phyloP scores from a whole-genome alignment of 2,329 filamentous ascomycete genomes.

The Lecanoromycetidae sp. region DNA sequence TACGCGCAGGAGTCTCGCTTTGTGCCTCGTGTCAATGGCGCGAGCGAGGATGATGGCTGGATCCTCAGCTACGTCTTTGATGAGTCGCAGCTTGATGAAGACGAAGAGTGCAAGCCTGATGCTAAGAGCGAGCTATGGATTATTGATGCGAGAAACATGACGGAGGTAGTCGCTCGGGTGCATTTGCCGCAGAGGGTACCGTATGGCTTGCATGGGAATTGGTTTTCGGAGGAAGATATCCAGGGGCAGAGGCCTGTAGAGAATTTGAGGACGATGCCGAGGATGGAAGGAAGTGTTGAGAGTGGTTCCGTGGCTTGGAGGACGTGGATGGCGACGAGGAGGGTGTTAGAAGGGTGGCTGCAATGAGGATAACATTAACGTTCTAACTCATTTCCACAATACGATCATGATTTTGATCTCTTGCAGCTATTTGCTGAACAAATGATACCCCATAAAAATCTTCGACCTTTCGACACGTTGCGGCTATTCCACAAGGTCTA shows the following conservation, averaged over 20 bases:
- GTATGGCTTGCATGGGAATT: slow-evolving; percentile 55
- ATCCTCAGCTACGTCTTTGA: slow-evolving; percentile 60
- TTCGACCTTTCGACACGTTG: no score
- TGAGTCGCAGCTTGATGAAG: slow-evolving; percentile 48
- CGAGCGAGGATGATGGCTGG: slow-evolving; percentile 53
- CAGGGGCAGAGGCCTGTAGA: slow-evolving; percentile 28
- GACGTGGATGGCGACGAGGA: slow-evolving; percentile 9
- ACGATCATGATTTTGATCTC: no score
- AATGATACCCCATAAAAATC: no score
- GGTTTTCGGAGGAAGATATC: slow-evolving; percentile 46
- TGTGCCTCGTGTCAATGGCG: slow-evolving; percentile 35
- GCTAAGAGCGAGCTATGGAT: slow-evolving; percentile 55
- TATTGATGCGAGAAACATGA: slow-evolving; percentile 52
- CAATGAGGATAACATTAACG: not conserved
- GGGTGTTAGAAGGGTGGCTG: not conserved
- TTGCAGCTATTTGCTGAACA: no score
- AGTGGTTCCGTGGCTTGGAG: slow-evolving; percentile 2
- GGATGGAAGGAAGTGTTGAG: not conserved
- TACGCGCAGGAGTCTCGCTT: slow-evolving; percentile 59
- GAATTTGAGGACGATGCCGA: slow-evolving; percentile 1
- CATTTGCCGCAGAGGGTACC: slow-evolving; percentile 54
- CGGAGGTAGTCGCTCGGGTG: slow-evolving; percentile 45
- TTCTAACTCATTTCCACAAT: not conserved
- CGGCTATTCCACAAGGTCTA: no score
- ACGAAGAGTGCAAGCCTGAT: slow-evolving; percentile 34